Evolutionary conservation across 805 yeast species (phyloP).

Genomic region (Ogataea haglerorum): DNA sequence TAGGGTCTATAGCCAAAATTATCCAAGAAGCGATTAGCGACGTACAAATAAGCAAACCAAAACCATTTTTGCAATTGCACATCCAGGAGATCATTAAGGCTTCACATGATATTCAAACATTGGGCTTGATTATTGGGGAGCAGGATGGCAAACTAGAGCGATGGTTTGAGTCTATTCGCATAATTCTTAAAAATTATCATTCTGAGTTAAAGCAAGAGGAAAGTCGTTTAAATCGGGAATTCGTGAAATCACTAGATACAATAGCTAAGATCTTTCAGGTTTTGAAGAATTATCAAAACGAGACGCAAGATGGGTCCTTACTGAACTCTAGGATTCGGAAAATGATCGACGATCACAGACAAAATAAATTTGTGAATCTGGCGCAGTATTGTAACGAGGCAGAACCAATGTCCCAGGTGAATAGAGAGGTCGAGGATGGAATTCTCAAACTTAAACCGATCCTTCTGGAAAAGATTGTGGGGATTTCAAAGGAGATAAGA

Average conservation of each 20-base stretch:
- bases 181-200: constrained; percentile 5
- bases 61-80: neutral
- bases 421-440: constrained; percentile 22
- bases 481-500: constrained; percentile 21
- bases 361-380: constrained; percentile 15
- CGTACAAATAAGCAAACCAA: neutral
- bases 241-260: constrained; percentile 26
- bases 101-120: constrained; percentile 13
- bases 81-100: constrained; percentile 10
- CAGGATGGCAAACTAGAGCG: constrained; percentile 9
- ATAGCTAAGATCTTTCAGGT: constrained; percentile 23
- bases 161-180: constrained; percentile 14
- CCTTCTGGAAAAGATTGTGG: constrained; percentile 23
- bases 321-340: constrained; percentile 19
- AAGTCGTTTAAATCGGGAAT: constrained; percentile 19
- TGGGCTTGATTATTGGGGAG: constrained; percentile 14
- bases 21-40: constrained; percentile 5
- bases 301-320: constrained; percentile 14
- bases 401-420: constrained; percentile 22
- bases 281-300: constrained; percentile 14
- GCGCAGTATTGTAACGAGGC: constrained; percentile 22
- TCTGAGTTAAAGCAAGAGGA: constrained; percentile 16
- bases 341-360: constrained; percentile 22
- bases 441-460: constrained; percentile 26
- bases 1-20: constrained; percentile 12